Conservation (phyloP, 2,329 filamentous ascomycete species). For the Alternaria sp. region DNA sequence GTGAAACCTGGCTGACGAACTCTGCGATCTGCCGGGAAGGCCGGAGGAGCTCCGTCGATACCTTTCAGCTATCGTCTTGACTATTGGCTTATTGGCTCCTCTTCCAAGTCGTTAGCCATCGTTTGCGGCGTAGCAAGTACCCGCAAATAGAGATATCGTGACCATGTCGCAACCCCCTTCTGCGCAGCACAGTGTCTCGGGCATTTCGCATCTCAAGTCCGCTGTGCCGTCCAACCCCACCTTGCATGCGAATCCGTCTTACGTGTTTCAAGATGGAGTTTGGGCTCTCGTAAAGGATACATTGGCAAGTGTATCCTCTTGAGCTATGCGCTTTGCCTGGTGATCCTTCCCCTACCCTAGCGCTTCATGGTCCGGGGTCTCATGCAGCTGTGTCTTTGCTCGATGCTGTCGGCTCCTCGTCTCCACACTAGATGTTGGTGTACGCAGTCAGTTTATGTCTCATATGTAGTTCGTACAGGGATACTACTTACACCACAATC, state of each 20-base stretch:
- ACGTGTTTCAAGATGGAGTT: slow-evolving; percentile 12
- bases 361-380: slow-evolving; percentile 17
- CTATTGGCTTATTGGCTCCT: slow-evolving; percentile 14
- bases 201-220: slow-evolving; percentile 8
- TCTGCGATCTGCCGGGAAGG: slow-evolving; percentile 27
- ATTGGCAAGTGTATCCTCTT: slow-evolving; percentile 11
- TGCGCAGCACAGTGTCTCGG: slow-evolving; percentile 13
- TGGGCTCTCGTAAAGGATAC: slow-evolving; percentile 8
- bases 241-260: slow-evolving; percentile 13
- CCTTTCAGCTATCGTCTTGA: slow-evolving; percentile 18
- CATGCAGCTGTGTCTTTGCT: slow-evolving; percentile 28
- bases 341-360: slow-evolving; percentile 22
- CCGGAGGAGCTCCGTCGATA: slow-evolving; percentile 16
- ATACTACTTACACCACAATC: slow-evolving; percentile 59
- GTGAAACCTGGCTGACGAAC: slow-evolving; percentile 38
- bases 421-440: slow-evolving; percentile 55
- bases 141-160: slow-evolving; percentile 11
- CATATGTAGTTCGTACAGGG: slow-evolving; percentile 1
- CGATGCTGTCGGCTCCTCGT: slow-evolving; percentile 56
- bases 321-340: slow-evolving; percentile 18
- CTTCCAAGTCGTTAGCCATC: slow-evolving; percentile 18
- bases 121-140: slow-evolving; percentile 15
- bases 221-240: slow-evolving; percentile 17
- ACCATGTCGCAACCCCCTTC: slow-evolving; percentile 11
- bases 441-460: slow-evolving; percentile 3